These are phyloP conservation scores for Ustilago vetiveriae DNA, from an alignment of 1,284 basidiomycete species.

Conservation along the genomic window DNA sequence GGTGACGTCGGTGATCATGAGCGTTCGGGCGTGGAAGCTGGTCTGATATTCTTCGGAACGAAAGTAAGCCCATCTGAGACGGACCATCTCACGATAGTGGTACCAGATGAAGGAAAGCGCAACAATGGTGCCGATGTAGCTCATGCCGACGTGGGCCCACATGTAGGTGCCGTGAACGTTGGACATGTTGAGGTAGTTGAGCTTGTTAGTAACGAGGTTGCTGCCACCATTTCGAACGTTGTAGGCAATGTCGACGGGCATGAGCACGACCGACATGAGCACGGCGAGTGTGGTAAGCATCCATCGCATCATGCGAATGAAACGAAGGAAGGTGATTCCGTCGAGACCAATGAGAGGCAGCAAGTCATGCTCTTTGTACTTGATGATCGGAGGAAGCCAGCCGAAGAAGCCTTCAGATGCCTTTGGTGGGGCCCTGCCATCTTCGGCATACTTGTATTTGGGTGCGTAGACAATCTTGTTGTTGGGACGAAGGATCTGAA, in stretches of 20 bases:
- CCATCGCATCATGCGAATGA: slow-evolving; percentile 81
- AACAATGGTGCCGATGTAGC: slow-evolving; percentile 60
- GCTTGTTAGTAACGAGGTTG: slow-evolving; percentile 35
- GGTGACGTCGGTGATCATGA: slow-evolving; percentile 74
- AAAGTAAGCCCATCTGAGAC: slow-evolving; percentile 61
- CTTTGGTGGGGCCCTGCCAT: slow-evolving; percentile 78
- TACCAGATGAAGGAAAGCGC: slow-evolving; percentile 58
- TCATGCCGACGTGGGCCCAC: slow-evolving; percentile 66
- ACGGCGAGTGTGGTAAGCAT: slow-evolving; percentile 56
- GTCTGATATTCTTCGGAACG: slow-evolving; percentile 62
- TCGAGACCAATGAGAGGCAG: slow-evolving; percentile 89
- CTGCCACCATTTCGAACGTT: slow-evolving; percentile 38
- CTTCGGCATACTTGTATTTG: slow-evolving; percentile 84
- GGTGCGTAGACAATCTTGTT: slow-evolving; percentile 80
- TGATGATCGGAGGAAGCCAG: slow-evolving; percentile 84
- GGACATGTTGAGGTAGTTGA: slow-evolving; percentile 59
- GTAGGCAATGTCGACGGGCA: slow-evolving; percentile 76
- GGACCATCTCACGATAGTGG: slow-evolving; percentile 61
- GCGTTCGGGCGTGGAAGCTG: slow-evolving; percentile 74
- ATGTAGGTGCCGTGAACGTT: slow-evolving; percentile 57
- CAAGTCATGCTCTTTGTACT: slow-evolving; percentile 85
- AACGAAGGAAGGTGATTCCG: slow-evolving; percentile 90
- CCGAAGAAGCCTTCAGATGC: slow-evolving; percentile 74
- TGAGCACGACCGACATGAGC: slow-evolving; percentile 78
- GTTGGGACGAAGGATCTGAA: slow-evolving; percentile 60